phyloP scores from a whole-genome alignment of 2,329 filamentous ascomycete species.

The Blastomyces gilchristii region DNA sequence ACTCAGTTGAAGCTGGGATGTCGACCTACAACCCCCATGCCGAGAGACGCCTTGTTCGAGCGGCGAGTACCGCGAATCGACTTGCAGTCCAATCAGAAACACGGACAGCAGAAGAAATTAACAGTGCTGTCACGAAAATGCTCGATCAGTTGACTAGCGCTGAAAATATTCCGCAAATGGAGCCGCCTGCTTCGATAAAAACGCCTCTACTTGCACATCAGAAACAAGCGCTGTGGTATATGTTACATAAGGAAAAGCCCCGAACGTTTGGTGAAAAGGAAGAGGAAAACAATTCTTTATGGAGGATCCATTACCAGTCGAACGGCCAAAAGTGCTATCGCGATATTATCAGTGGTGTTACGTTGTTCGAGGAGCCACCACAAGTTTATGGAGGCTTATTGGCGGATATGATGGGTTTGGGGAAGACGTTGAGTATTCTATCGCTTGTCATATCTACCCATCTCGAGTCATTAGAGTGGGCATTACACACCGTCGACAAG shows the following conservation, averaged over 20 bases:
- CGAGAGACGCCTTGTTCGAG: constrained; percentile 33
- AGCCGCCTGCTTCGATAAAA: constrained; percentile 51
- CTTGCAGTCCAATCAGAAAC: constrained; percentile 29
- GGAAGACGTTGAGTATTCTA: constrained; percentile 76
- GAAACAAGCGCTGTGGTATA: constrained; percentile 80
- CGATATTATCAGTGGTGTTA: constrained; percentile 75
- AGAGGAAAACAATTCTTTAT: constrained; percentile 60
- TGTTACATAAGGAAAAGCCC: constrained; percentile 65
- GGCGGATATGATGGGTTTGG: constrained; percentile 82
- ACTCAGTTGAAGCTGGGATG: constrained; percentile 56
- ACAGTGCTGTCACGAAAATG: constrained; percentile 71
- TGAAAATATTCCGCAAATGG: constrained; percentile 64
- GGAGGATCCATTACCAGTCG: constrained; percentile 52
- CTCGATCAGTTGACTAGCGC: constrained; percentile 73
- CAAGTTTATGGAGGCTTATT: constrained; percentile 64
- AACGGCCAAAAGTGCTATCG: constrained; percentile 56
- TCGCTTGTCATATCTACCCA: constrained; percentile 62
- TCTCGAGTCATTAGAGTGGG: constrained; percentile 54
- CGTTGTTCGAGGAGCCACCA: constrained; percentile 49
- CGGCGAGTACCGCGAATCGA: constrained; percentile 18
- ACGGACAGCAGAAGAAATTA: constrained; percentile 75
- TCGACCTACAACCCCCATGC: constrained; percentile 69
- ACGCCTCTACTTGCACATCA: constrained; percentile 73
- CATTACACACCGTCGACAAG: constrained; percentile 40
- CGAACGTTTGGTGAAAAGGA: constrained; percentile 49